Percentiles rank a stretch among this genome's conserved stretches.
Evolutionary conservation across 1,284 basidiomycete genomes (phyloP).

Genomic region (Limonomyces culmigenus): DNA sequence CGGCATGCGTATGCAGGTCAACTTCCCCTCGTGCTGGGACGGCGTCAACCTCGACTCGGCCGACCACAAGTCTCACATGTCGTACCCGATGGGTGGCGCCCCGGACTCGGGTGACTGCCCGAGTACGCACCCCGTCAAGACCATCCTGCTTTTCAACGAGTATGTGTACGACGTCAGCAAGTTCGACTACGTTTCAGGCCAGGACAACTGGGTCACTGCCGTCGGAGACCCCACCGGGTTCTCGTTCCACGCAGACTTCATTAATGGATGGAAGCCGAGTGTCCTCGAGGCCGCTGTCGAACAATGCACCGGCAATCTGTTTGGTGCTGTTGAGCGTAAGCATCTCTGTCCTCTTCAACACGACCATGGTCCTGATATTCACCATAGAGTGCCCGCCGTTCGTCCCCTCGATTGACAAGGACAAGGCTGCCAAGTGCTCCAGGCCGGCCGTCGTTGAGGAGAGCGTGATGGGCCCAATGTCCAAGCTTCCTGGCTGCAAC

Average conservation of each 20-base stretch:
- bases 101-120: slow-evolving; percentile 16
- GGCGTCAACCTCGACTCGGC: slow-evolving; percentile 24
- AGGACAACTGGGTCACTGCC: slow-evolving; percentile 3
- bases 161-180: slow-evolving; percentile 5
- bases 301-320: slow-evolving; percentile 6
- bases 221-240: neutral
- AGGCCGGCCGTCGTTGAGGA: slow-evolving; percentile 2
- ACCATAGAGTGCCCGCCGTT: neutral
- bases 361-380: neutral
- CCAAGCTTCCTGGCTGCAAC: slow-evolving; percentile 6
- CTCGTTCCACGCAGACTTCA: slow-evolving; percentile 33
- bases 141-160: slow-evolving; percentile 5
- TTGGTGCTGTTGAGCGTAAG: slow-evolving; percentile 2
- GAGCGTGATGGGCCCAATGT: neutral
- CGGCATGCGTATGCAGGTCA: slow-evolving; percentile 24
- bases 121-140: slow-evolving; percentile 10
- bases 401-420: slow-evolving; percentile 1
- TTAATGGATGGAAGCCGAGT: slow-evolving; percentile 30
- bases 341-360: too few species aligned
- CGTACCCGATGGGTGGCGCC: slow-evolving; percentile 24
- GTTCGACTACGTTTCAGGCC: slow-evolving; percentile 4
- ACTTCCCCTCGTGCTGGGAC: slow-evolving; percentile 29
- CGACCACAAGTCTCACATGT: slow-evolving; percentile 37
- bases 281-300: slow-evolving; percentile 25
- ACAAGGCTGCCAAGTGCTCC: slow-evolving; percentile 2